A percentile compares a stretch with the other conserved stretches of the same genome.
Conservation (phyloP, 2,329 filamentous ascomycete species). For the Aspergillus ochraceus region DNA sequence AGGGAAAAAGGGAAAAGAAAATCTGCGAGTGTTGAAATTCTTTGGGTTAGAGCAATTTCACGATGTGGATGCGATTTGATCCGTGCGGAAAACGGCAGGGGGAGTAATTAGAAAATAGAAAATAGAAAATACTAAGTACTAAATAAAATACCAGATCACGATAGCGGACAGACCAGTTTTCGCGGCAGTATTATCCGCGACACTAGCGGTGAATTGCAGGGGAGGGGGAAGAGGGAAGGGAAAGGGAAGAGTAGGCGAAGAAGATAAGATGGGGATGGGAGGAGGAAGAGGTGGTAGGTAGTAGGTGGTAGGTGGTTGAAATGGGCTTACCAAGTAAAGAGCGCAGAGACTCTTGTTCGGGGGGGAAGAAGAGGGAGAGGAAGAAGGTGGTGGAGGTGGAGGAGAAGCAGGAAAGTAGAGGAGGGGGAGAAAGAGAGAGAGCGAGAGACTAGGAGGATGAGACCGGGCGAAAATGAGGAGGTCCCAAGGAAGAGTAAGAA, state of each 20-base stretch:
- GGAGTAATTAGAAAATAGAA: slow-evolving; percentile 7
- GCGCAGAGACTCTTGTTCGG: neutral
- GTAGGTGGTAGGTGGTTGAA: neutral
- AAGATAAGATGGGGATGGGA: neutral
- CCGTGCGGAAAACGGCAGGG: neutral
- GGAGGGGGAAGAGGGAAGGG: neutral
- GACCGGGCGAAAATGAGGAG: slow-evolving; percentile 5
- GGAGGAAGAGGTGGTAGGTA: neutral
- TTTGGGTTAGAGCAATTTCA: neutral
- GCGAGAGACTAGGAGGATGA: slow-evolving; percentile 26
- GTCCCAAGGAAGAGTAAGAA: slow-evolving; percentile 3
- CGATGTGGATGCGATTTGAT: neutral
- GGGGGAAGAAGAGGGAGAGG: neutral
- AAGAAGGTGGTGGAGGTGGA: neutral
- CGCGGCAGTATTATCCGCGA: neutral
- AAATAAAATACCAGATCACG: neutral
- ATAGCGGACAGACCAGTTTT: neutral
- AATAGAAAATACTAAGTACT: neutral
- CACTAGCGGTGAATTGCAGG: neutral
- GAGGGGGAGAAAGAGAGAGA: slow-evolving; percentile 28
- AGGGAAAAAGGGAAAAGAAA: neutral
- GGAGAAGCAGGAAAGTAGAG: slow-evolving; percentile 24
- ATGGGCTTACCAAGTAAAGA: neutral
- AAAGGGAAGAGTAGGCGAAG: neutral
- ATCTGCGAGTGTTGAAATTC: neutral